Evolutionary conservation across 495 filamentous ascomycete species (phyloP), one percentile per base, ranked within the genome.

Genomic region (Neurospora hispaniola): DNA sequence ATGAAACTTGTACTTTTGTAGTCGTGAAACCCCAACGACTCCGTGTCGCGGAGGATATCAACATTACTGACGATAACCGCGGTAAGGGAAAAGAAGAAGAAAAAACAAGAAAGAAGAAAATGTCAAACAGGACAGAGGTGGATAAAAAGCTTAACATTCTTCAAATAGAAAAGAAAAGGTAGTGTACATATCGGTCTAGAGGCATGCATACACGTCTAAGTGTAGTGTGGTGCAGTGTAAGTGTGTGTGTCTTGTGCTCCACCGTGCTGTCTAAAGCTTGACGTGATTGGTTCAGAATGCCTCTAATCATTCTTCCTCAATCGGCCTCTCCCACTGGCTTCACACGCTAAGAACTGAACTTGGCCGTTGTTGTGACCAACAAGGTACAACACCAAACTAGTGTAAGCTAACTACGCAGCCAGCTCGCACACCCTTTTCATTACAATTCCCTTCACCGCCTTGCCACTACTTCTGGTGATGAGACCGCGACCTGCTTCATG

Each of bases 121-220:
- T 42, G 12, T 14, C 41, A 20, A 68, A 43, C 62, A n/a, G 16
- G 40, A 70, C 71, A 74, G 66, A 7, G 8, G 69, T 71, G 71
- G 48, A 62, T 23, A 20, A 70, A 74, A 44, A 73, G 20, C 62
- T 75, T 42, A 73, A 72, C 40, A 43, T 48, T 59, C 69, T 70
- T 69, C 73, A 70, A 38, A 31, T 59, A 69, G 43, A 20, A 35
- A 31, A 31, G 27, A 31, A n/a, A 42, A 35, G 41, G 70, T 31
- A 31, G 27, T 31, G 27, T 20, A 72, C 54, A 31, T 62, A 62
- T 16, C 48, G 23, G 48, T 59, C 11, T 14, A 23, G 35, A 38
- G 35, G 35, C 5, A 14, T 62, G 54, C 23, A 31, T 12, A 59
- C 20, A 54, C 23, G 54, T 62, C 23, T 40, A 40, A 9, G 9